Conservation (phyloP, 352 stramenopile genomes). For the Phytophthora cactorum region DNA sequence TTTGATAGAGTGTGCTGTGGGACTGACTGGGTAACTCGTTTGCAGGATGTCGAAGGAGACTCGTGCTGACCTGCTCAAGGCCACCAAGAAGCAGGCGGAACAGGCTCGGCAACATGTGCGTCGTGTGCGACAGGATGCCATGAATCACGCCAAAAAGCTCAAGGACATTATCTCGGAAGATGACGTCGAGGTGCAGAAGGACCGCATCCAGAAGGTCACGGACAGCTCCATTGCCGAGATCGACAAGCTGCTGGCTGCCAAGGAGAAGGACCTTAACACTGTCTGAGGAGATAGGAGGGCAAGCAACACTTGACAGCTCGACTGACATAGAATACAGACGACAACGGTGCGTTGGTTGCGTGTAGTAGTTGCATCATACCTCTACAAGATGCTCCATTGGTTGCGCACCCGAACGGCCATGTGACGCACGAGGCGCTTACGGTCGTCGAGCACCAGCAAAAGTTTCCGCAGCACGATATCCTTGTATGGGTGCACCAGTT, state of each 20-base stretch:
- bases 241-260: constrained; percentile 69
- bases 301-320: background rate
- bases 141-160: constrained; percentile 85
- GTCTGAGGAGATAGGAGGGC: constrained; percentile 42
- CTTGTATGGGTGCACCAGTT: constrained; percentile 90
- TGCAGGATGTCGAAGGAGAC: constrained; percentile 88
- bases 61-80: constrained; percentile 77
- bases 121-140: constrained; percentile 84
- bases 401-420: constrained; percentile 90
- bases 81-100: constrained; percentile 85
- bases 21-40: constrained; percentile 1
- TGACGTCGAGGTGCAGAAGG: constrained; percentile 74
- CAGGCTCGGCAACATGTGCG: constrained; percentile 82
- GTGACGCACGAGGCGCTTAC: constrained; percentile 88
- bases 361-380: constrained; percentile 19
- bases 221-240: constrained; percentile 77
- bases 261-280: constrained; percentile 80
- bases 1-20: background rate
- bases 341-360: constrained; percentile 7
- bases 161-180: constrained; percentile 84
- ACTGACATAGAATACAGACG: constrained; percentile 30
- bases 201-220: constrained; percentile 85
- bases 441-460: constrained; percentile 82
- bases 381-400: constrained; percentile 90
- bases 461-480: constrained; percentile 81